These are phyloP conservation scores for Delonix regia DNA, from an alignment of 306 rosid genomes.

Conservation along the genomic window DNA sequence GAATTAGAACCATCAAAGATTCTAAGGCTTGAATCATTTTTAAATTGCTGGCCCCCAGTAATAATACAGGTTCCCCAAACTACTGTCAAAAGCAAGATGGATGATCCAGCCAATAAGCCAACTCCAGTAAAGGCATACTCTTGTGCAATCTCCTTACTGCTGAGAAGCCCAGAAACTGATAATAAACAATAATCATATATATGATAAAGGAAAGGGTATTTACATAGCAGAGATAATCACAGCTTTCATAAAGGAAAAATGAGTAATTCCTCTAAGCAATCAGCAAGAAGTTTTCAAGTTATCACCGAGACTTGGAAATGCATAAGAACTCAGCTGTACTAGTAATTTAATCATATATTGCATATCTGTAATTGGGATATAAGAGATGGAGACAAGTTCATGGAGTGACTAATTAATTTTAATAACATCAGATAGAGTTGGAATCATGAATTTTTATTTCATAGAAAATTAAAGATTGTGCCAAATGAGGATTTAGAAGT, in stretches of 20 bases:
- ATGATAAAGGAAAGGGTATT: not conserved
- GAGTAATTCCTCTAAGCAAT: too few species aligned
- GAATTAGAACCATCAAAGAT: not conserved
- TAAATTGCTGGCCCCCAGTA: slow-evolving; percentile 15
- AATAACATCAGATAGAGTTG: not conserved
- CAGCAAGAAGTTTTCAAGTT: not conserved
- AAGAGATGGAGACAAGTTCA: not conserved
- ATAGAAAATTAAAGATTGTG: too few species aligned
- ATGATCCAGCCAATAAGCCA: slow-evolving; percentile 49
- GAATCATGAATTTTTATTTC: too few species aligned
- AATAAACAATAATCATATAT: not conserved
- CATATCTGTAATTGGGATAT: not conserved
- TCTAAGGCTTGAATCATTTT: not conserved
- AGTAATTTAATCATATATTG: not conserved
- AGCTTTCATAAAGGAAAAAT: not conserved
- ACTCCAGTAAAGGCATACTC: slow-evolving; percentile 39
- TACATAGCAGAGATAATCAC: too few species aligned
- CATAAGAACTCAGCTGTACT: not conserved
- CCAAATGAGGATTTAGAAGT: too few species aligned
- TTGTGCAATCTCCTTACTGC: slow-evolving; percentile 36
- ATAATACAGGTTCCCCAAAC: slow-evolving; percentile 44
- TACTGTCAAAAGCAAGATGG: slow-evolving; percentile 42
- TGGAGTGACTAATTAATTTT: not conserved
- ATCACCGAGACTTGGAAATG: not conserved
- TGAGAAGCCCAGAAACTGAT: slow-evolving; percentile 38